phyloP scores from a whole-genome alignment of 2,329 filamentous ascomycete genomes.

The Plectosphaerella plurivora region DNA sequence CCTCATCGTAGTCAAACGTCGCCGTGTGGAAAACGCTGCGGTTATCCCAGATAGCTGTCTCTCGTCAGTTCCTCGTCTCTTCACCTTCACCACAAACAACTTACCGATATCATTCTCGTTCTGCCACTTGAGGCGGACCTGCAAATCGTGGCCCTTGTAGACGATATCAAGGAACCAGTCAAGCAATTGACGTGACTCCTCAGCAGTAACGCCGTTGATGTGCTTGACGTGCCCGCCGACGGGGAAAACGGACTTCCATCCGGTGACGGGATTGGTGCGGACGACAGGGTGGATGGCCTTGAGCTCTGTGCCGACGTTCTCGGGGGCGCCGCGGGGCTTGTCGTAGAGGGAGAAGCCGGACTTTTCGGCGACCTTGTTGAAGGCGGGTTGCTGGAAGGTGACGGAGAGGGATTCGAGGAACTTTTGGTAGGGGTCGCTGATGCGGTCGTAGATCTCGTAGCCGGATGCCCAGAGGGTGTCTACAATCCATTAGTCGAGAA shows the following conservation, averaged over 20 bases:
- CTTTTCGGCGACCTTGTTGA: slow-evolving; percentile 27
- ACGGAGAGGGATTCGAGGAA: slow-evolving; percentile 49
- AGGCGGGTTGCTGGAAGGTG: slow-evolving; percentile 34
- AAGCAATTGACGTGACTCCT: slow-evolving; percentile 37
- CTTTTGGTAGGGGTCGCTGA: slow-evolving; percentile 43
- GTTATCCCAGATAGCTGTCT: slow-evolving; percentile 56
- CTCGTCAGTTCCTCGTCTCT: neutral
- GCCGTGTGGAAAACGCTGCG: slow-evolving; percentile 53
- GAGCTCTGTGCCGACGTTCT: slow-evolving; percentile 44
- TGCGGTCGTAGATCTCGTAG: slow-evolving; percentile 55
- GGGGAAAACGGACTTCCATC: slow-evolving; percentile 48
- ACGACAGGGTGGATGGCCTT: slow-evolving; percentile 50
- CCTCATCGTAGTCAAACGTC: slow-evolving; percentile 51
- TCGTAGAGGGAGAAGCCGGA: slow-evolving; percentile 25
- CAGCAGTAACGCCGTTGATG: slow-evolving; percentile 36
- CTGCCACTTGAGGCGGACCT: slow-evolving; percentile 41
- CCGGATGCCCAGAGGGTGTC: slow-evolving; percentile 61
- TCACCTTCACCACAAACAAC: neutral
- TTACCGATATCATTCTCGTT: slow-evolving; percentile 33
- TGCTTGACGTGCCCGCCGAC: slow-evolving; percentile 33
- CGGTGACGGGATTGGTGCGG: slow-evolving; percentile 58
- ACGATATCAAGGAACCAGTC: slow-evolving; percentile 35
- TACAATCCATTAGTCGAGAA: neutral
- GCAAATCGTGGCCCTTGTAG: slow-evolving; percentile 43
- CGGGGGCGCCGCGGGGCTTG: slow-evolving; percentile 24